phyloP scores from a whole-genome alignment of 2,329 filamentous ascomycete species.

The Xylariomycetidae sp. region DNA sequence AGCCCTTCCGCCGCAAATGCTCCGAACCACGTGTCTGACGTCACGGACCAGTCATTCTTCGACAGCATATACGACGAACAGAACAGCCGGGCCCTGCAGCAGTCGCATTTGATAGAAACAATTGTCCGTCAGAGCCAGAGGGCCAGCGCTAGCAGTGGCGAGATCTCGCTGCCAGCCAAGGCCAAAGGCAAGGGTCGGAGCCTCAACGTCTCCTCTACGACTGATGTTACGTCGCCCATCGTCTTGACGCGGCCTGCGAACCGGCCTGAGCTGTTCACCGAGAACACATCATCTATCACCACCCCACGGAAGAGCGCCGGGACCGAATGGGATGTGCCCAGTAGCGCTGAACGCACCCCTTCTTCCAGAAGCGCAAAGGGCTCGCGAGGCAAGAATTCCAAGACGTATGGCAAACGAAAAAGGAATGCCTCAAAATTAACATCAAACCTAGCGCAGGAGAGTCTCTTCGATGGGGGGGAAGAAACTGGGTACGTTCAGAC shows the following conservation, averaged over 20 bases:
- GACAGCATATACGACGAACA: slow-evolving; percentile 21
- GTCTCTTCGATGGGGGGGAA: slow-evolving; percentile 11
- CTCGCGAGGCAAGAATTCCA: slow-evolving; percentile 10
- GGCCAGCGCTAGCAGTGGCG: slow-evolving; percentile 24
- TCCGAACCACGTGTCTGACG: slow-evolving; percentile 15
- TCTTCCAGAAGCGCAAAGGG: slow-evolving; percentile 5
- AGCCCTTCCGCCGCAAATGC: slow-evolving; percentile 9
- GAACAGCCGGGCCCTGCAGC: slow-evolving; percentile 19
- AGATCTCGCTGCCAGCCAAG: slow-evolving; percentile 21
- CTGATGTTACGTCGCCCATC: slow-evolving; percentile 22
- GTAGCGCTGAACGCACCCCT: slow-evolving; percentile 18
- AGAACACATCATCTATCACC: slow-evolving; percentile 19
- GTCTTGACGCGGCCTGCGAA: slow-evolving; percentile 12
- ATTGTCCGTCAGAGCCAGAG: slow-evolving; percentile 29
- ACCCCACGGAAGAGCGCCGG: slow-evolving; percentile 22
- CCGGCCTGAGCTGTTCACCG: slow-evolving; percentile 13
- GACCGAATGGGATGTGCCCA: slow-evolving; percentile 30
- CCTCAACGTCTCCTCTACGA: slow-evolving; percentile 20
- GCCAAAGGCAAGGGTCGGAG: slow-evolving; percentile 15
- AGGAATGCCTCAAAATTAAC: slow-evolving; percentile 7
- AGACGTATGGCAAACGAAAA: slow-evolving; percentile 14
- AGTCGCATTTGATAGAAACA: slow-evolving; percentile 26
- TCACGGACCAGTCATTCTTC: slow-evolving; percentile 25
- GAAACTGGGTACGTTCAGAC: too few species aligned
- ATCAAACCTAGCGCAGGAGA: slow-evolving; percentile 8